A percentile compares a stretch with the other conserved stretches of the same genome.
phyloP scores from a whole-genome alignment of 345 rosid genomes.

The Euphorbia lathyris region DNA sequence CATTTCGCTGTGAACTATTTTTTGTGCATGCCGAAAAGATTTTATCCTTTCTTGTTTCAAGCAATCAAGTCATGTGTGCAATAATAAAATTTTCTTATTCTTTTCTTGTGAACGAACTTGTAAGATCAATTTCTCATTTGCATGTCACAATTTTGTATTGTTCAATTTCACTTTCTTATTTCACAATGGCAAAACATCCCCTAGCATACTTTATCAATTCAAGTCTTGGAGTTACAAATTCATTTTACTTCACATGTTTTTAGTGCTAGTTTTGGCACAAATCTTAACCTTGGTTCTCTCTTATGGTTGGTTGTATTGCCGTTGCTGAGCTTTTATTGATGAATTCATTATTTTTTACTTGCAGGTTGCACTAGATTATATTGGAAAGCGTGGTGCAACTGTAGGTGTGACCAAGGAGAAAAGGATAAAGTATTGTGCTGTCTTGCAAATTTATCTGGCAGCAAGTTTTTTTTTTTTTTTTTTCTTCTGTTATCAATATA shows the following conservation, averaged over 20 bases:
- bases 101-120: background rate
- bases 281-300: background rate
- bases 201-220: background rate
- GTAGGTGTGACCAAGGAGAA: slow-evolving; percentile 93
- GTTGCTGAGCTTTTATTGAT: background rate
- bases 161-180: background rate
- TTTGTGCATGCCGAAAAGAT: no score
- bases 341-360: slow-evolving; percentile 5
- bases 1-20: background rate
- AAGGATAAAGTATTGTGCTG: slow-evolving; percentile 74
- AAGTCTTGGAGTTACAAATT: background rate
- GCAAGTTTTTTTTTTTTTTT: slow-evolving; percentile 4
- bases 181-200: background rate
- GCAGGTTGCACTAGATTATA: slow-evolving; percentile 96
- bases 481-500: slow-evolving; percentile 13
- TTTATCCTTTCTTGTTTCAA: background rate
- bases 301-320: background rate
- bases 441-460: slow-evolving; percentile 22
- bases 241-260: background rate
- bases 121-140: background rate
- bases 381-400: slow-evolving; percentile 96
- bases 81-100: background rate
- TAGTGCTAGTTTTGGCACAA: background rate
- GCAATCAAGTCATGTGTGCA: background rate
- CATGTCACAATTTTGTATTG: background rate